Base-by-base conservation (phyloP, 805 yeast genomes). In the Phaffomyces thermotolerans region DNA sequence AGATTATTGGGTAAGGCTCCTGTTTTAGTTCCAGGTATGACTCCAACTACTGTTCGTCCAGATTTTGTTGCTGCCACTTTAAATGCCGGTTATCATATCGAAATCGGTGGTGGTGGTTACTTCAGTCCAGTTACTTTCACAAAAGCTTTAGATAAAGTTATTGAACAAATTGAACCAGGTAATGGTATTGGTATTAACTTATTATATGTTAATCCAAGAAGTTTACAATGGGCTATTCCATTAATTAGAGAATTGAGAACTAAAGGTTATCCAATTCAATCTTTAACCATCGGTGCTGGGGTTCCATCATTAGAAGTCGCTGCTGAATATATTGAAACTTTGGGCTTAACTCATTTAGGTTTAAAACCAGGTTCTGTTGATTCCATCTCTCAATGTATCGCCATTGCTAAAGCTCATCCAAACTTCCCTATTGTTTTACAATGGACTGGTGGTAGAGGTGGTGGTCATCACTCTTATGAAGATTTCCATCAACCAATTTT, bases 381-480 rank as follows among this genome's bases (percentile, higher is more conserved):
- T 56, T 84, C 97, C 36, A 88, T 93, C 59, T 73, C 80, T 52
- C 91, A 85, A 65, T 86, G 81, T 54, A 81, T 93, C 56, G 69
- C 83, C 49, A 93, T 93, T 62, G 99, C 99, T 43, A 87, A 85
- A 62, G 90, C 95, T 40, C 95, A 90, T 69, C 99, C 99, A 53
- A 71, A 66, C 51, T 93, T 93, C 90, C 99, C 99, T 52, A 88
- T 93, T 60, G 91, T 93, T 44, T 71, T 93, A 57, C 99, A 93
- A 74, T 93, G 99, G 99, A 93, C 99, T 47, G 99, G 98, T 77
- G 99, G 99, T 68, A 90, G 99, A 78, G 99, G 97, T 72, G 99
- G 99, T 78, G 99, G 99, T 62, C 99, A 93, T 67, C 99, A 93
- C 68, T 91, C 98, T 40, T 93, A 81, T 62, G 99, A 93, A 75